These are phyloP conservation scores for Apiospora aurea DNA, from an alignment of 2,329 filamentous ascomycete genomes.

Conservation along the genomic window DNA sequence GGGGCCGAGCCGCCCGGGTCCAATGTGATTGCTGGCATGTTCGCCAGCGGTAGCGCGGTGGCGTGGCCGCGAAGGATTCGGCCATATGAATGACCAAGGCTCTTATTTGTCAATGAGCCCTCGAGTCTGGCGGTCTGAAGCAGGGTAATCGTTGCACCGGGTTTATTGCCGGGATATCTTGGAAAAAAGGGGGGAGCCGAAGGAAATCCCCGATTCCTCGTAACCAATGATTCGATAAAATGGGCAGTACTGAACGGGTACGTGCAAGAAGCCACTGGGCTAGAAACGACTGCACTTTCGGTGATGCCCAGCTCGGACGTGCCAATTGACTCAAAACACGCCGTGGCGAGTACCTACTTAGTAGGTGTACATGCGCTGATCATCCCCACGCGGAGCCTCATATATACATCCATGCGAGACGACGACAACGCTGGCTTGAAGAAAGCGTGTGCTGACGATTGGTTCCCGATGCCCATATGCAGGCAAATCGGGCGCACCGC, in stretches of 20 bases:
- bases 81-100: neutral
- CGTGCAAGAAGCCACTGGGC: neutral
- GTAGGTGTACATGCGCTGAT: neutral
- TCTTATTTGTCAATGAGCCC: neutral
- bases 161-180: neutral
- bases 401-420: neutral
- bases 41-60: neutral
- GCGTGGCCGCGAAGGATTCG: neutral
- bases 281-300: neutral
- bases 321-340: neutral
- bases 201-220: neutral
- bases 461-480: neutral
- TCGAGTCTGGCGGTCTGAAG: neutral
- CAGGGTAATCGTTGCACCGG: neutral
- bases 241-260: neutral
- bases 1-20: neutral
- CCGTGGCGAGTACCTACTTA: neutral
- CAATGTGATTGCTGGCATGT: neutral
- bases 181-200: neutral
- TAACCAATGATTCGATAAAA: neutral
- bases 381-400: conserved; percentile 8
- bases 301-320: conserved; percentile 9
- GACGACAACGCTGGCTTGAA: neutral
- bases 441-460: neutral
- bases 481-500: neutral